Conservation (phyloP, 208 protist genomes). For the Leishmania aethiopica region DNA sequence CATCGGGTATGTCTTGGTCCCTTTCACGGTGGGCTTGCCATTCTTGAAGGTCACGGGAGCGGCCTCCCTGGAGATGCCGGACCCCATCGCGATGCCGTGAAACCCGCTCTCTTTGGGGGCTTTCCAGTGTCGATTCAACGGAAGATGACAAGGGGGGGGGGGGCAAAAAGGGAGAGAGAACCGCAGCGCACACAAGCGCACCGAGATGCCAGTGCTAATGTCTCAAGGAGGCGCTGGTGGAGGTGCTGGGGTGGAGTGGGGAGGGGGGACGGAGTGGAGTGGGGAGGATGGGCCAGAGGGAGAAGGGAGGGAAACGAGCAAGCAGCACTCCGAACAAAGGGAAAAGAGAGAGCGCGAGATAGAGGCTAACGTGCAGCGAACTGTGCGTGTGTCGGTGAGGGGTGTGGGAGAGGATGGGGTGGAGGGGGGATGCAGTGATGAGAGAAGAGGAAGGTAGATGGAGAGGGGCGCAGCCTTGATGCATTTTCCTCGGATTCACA, state of each 20-base stretch:
- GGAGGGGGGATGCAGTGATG: not conserved
- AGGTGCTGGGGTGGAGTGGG: not conserved
- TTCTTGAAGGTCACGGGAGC: slow-evolving; percentile 46
- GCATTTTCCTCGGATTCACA: not conserved
- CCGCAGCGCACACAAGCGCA: not conserved
- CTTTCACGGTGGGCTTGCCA: slow-evolving; percentile 61
- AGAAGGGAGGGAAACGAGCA: not conserved
- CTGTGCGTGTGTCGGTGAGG: not conserved
- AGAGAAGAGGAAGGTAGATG: not conserved
- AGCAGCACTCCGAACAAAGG: not conserved
- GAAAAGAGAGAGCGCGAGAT: not conserved
- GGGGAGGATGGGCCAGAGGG: too few species aligned
- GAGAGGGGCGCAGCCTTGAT: not conserved
- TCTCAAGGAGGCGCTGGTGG: not conserved
- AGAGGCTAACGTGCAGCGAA: not conserved
- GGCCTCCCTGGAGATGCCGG: slow-evolving; percentile 27
- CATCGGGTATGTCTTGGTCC: slow-evolving; percentile 59
- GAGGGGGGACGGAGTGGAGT: too few species aligned
- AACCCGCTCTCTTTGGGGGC: too few species aligned
- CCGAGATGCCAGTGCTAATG: not conserved
- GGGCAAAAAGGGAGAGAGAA: slow-evolving; percentile 9
- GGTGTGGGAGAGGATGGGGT: not conserved
- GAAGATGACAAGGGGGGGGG: not conserved
- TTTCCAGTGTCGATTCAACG: not conserved
- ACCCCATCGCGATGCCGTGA: slow-evolving; percentile 31